Percentiles rank a stretch among this genome's conserved stretches.
Conservation (phyloP, 306 rosid genomes). For the Quercus robur region DNA sequence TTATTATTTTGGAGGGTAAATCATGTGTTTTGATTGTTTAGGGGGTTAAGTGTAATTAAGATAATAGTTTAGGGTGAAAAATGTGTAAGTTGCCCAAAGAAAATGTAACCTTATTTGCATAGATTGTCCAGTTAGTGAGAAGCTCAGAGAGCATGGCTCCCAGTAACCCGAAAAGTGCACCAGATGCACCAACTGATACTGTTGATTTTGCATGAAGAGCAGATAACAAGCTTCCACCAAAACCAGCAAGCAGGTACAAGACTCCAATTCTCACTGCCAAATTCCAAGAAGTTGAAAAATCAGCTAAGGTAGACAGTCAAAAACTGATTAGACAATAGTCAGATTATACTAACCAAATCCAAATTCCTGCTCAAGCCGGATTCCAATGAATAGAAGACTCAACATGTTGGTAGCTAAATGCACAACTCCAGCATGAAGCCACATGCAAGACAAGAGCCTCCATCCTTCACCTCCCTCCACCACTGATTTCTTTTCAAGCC, state of each 20-base stretch:
- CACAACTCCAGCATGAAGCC: conserved; percentile 91
- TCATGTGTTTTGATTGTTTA: too few relatives aligned
- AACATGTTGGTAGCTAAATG: conserved; percentile 76
- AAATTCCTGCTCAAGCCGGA: conserved; percentile 81
- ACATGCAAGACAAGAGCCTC: conserved; percentile 80
- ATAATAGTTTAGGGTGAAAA: too few relatives aligned
- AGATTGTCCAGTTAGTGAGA: conserved; percentile 83
- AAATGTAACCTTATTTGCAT: conserved; percentile 59
- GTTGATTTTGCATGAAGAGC: conserved; percentile 13
- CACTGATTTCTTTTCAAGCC: conserved; percentile 45
- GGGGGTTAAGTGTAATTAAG: too few relatives aligned
- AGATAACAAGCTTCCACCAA: conserved; percentile 79
- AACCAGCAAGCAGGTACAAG: conserved; percentile 61
- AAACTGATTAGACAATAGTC: not conserved
- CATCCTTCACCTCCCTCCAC: conserved; percentile 53
- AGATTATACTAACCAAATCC: conserved; percentile 49
- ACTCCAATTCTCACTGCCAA: conserved; percentile 73
- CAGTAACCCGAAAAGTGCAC: conserved; percentile 85
- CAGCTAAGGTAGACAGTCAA: not conserved
- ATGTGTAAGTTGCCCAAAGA: too few relatives aligned
- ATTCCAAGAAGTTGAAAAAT: conserved; percentile 12
- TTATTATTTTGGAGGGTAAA: too few relatives aligned
- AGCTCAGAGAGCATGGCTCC: conserved; percentile 98
- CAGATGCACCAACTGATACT: conserved; percentile 90
- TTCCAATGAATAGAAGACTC: conserved; percentile 74